These are phyloP conservation scores for Babesia bovis DNA, from an alignment of 169 alveolate species.

Conservation along the genomic window DNA sequence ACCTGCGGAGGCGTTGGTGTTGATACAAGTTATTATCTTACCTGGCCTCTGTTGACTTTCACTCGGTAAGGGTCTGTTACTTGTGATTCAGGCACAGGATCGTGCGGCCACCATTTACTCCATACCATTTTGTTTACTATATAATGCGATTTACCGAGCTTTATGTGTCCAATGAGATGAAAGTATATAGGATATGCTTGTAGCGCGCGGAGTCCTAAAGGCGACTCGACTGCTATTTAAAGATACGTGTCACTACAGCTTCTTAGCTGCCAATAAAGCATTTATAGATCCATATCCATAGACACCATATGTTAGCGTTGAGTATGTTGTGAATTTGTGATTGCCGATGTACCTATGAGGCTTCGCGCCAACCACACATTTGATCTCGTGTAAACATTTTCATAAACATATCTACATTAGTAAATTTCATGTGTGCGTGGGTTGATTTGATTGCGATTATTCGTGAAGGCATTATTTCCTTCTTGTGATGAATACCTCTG, in stretches of 20 bases:
- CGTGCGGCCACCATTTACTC: conserved; percentile 82
- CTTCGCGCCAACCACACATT: conserved; percentile 1
- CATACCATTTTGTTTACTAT: conserved; percentile 66
- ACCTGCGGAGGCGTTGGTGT: conserved; percentile 48
- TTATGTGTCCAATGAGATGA: background rate
- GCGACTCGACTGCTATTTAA: background rate
- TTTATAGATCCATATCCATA: background rate
- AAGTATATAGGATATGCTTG: background rate
- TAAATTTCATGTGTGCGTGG: no score
- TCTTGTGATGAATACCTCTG: no score
- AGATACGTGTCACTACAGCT: background rate
- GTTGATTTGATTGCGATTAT: no score
- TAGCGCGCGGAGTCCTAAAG: background rate
- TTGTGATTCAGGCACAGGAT: conserved; percentile 75
- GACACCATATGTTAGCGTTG: background rate
- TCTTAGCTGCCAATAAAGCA: background rate
- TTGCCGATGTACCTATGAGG: conserved; percentile 1
- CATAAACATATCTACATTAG: no score
- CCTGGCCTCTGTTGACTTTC: conserved; percentile 73
- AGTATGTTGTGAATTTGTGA: background rate
- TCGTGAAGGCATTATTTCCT: no score
- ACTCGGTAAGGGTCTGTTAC: conserved; percentile 75
- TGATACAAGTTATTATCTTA: conserved; percentile 22
- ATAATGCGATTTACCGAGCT: background rate
- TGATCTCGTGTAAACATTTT: no score